phyloP scores from a whole-genome alignment of 2,329 filamentous ascomycete genomes.

The Byssoonygena ceratinophila region DNA sequence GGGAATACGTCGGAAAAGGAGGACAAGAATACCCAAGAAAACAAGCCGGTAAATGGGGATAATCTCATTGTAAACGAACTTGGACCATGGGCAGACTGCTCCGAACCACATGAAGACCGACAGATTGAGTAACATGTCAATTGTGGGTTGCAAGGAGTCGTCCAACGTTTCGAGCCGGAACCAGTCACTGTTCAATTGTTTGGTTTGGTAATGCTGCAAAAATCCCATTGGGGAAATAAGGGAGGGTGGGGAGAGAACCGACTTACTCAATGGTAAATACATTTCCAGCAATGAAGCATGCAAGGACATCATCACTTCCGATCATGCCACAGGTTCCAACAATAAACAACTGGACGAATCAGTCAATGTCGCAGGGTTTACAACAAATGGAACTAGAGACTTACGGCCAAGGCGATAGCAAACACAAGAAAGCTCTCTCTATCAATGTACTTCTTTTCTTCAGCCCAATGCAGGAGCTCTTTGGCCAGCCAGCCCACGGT shows the following conservation, averaged over 20 bases:
- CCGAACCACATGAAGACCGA: slow-evolving; percentile 86
- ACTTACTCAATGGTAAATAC: slow-evolving; percentile 72
- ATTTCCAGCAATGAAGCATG: slow-evolving; percentile 87
- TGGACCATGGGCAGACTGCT: slow-evolving; percentile 68
- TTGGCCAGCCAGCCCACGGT: slow-evolving; percentile 72
- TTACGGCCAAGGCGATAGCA: slow-evolving; percentile 65
- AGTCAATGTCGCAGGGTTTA: neutral
- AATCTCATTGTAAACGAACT: slow-evolving; percentile 56
- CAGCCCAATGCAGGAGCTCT: slow-evolving; percentile 71
- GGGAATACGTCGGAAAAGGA: slow-evolving; percentile 67
- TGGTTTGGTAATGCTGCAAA: neutral
- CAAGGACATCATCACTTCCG: slow-evolving; percentile 79
- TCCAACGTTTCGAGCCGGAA: slow-evolving; percentile 81
- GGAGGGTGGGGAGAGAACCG: neutral
- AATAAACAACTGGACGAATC: slow-evolving; percentile 55
- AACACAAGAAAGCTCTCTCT: slow-evolving; percentile 81
- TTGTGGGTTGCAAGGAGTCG: slow-evolving; percentile 84
- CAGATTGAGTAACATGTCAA: slow-evolving; percentile 89
- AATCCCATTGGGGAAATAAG: neutral
- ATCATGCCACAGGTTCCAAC: slow-evolving; percentile 77
- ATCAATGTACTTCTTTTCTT: slow-evolving; percentile 70
- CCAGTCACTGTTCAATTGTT: slow-evolving; percentile 54
- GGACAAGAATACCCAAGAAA: slow-evolving; percentile 60
- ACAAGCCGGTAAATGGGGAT: slow-evolving; percentile 66
- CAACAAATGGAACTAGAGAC: slow-evolving; percentile 22